phyloP scores from a whole-genome alignment of 257 asterid species.

The Handroanthus guayacan region DNA sequence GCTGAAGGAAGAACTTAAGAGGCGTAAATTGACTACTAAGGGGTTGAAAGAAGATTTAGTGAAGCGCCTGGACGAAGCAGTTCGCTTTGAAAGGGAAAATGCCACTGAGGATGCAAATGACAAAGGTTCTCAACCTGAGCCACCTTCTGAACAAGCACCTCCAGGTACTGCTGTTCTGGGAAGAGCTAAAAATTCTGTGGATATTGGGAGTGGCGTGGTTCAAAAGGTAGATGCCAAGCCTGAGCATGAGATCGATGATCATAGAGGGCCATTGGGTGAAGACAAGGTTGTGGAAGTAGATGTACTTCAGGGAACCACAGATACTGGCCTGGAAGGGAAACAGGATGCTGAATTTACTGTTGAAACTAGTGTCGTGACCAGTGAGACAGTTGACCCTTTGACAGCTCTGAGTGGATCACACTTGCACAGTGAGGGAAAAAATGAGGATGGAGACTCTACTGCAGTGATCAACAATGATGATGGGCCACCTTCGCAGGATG shows the following conservation, averaged over 20 bases:
- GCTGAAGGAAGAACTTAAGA: constrained; percentile 90
- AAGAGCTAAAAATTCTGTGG: constrained; percentile 34
- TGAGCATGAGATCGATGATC: constrained; percentile 44
- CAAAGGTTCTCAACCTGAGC: constrained; percentile 41
- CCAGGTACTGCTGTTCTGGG: constrained; percentile 39
- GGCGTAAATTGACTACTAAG: constrained; percentile 67
- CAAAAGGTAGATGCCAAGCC: constrained; percentile 38
- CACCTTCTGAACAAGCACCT: constrained; percentile 39
- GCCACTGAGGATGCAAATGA: constrained; percentile 39
- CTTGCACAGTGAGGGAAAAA: constrained; percentile 17
- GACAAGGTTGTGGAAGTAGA: constrained; percentile 43
- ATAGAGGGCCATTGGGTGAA: constrained; percentile 32
- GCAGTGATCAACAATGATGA: constrained; percentile 30
- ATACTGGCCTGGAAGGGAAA: constrained; percentile 43
- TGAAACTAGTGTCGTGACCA: constrained; percentile 41
- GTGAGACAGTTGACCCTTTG: constrained; percentile 46
- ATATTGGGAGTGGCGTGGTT: constrained; percentile 34
- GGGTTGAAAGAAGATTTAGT: constrained; percentile 87
- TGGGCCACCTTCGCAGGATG: constrained; percentile 29
- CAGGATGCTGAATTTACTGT: constrained; percentile 37
- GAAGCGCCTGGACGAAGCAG: constrained; percentile 79
- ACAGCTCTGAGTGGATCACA: constrained; percentile 34
- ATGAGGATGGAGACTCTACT: constrained; percentile 34
- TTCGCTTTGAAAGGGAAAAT: constrained; percentile 58
- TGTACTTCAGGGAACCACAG: constrained; percentile 36